These are phyloP conservation scores for Corylus americana DNA, from an alignment of 306 rosid species.

Conservation along the genomic window DNA sequence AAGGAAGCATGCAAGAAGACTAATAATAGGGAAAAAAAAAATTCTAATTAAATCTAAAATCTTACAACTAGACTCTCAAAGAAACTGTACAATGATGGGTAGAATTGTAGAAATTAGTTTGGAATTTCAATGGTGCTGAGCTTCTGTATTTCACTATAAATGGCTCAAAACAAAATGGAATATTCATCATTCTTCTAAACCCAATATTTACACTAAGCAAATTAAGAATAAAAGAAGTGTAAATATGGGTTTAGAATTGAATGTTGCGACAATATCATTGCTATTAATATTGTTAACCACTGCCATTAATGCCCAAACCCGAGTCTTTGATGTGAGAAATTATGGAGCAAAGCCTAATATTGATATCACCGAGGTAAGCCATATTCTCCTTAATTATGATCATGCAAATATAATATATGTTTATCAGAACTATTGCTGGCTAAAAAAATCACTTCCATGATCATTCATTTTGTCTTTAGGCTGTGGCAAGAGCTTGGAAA, in stretches of 20 bases:
- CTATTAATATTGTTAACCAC: not conserved
- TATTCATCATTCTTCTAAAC: conserved; percentile 1
- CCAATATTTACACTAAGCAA: too few species aligned
- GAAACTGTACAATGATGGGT: not conserved
- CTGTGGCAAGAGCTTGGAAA: conserved; percentile 36
- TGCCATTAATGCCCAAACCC: not conserved
- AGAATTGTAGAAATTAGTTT: not conserved
- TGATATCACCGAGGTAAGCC: conserved; percentile 27
- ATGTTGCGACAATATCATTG: not conserved
- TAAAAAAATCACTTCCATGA: not conserved
- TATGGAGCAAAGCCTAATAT: conserved; percentile 24
- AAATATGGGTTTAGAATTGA: conserved; percentile 16
- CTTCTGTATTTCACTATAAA: not conserved
- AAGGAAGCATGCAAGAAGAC: not conserved
- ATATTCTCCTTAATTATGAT: too few species aligned
- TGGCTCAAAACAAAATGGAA: not conserved
- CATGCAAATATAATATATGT: not conserved
- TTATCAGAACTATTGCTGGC: too few species aligned
- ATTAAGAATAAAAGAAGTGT: too few species aligned
- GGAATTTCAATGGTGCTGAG: not conserved
- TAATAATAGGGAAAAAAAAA: not conserved
- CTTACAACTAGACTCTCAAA: not conserved
- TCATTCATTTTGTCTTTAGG: conserved; percentile 10
- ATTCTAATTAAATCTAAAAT: not conserved
- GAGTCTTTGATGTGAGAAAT: conserved; percentile 1